Conservation (phyloP, 1,139 yeast species). For the Suhomyces ambrosiae region DNA sequence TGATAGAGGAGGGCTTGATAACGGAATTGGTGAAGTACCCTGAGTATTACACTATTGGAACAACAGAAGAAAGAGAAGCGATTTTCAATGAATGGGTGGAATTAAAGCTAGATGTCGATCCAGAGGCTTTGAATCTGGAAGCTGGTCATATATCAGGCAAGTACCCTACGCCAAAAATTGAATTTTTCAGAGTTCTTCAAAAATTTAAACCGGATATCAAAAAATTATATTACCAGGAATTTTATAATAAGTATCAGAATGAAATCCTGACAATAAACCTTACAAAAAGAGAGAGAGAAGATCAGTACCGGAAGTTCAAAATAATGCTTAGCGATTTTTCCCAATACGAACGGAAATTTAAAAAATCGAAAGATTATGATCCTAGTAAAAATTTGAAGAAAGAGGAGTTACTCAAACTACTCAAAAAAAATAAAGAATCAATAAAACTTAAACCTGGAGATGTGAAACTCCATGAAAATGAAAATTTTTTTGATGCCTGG, state of each 20-base stretch:
- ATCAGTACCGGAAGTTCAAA: constrained; percentile 26
- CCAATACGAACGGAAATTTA: constrained; percentile 26
- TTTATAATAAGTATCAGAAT: constrained; percentile 23
- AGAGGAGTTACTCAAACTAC: constrained; percentile 15
- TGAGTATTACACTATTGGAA: constrained; percentile 31
- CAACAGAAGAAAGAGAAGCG: constrained; percentile 24
- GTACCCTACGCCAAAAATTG: constrained; percentile 32
- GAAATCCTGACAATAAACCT: constrained; percentile 20
- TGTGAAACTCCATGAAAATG: not conserved
- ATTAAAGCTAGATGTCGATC: constrained; percentile 7
- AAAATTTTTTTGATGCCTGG: constrained; percentile 37
- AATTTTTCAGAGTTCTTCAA: constrained; percentile 31
- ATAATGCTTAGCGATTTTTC: constrained; percentile 30
- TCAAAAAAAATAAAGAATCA: constrained; percentile 2
- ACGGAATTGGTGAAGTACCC: constrained; percentile 32
- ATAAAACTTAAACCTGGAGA: not conserved
- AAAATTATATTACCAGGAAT: constrained; percentile 30
- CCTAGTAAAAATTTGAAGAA: constrained; percentile 32
- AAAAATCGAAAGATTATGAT: constrained; percentile 20
- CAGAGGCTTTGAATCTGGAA: too few relatives aligned
- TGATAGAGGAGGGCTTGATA: constrained; percentile 42
- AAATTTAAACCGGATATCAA: constrained; percentile 34
- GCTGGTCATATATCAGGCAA: constrained; percentile 2
- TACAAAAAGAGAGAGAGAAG: constrained; percentile 23
- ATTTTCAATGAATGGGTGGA: constrained; percentile 39